Evolutionary conservation across 2,329 filamentous ascomycete genomes (phyloP).

Genomic region (Juglanconis oblonga): DNA sequence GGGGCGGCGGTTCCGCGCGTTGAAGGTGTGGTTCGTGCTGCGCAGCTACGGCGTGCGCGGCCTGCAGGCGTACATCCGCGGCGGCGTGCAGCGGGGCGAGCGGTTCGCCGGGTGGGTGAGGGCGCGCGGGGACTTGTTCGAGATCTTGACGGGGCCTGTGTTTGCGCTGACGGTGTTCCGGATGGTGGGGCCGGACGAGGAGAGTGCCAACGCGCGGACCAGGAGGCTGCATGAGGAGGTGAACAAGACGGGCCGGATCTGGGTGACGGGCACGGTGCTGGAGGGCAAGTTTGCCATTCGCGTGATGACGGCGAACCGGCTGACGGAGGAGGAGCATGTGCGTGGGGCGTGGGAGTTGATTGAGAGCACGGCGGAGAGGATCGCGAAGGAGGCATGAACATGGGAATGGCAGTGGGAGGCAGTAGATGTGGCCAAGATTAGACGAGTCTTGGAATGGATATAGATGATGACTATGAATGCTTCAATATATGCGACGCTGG

Average conservation of each 20-base stretch:
- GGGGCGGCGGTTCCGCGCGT: slow-evolving; percentile 77
- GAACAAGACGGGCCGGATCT: slow-evolving; percentile 73
- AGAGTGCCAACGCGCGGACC: slow-evolving; percentile 64
- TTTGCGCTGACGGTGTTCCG: slow-evolving; percentile 80
- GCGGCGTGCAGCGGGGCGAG: slow-evolving; percentile 67
- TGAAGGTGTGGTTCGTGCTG: slow-evolving; percentile 96
- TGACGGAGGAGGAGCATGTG: slow-evolving; percentile 70
- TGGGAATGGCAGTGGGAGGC: background rate
- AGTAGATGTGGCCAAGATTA: background rate
- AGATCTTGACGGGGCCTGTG: slow-evolving; percentile 67
- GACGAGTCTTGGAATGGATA: background rate
- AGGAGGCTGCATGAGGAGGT: slow-evolving; percentile 73
- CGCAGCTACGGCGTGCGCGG: slow-evolving; percentile 73
- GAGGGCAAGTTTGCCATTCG: slow-evolving; percentile 75
- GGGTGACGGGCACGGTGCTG: slow-evolving; percentile 73
- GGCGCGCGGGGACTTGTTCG: slow-evolving; percentile 66
- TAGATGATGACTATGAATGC: background rate
- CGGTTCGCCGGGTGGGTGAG: slow-evolving; percentile 62
- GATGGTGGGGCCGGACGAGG: slow-evolving; percentile 43
- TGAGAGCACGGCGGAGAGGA: slow-evolving; percentile 59
- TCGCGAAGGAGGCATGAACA: slow-evolving; percentile 30
- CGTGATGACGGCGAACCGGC: slow-evolving; percentile 70
- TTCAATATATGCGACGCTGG: background rate
- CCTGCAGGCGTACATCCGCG: slow-evolving; percentile 68
- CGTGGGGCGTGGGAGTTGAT: slow-evolving; percentile 72